phyloP scores from a whole-genome alignment of 1,284 basidiomycete species.

The Puccinia polysora region DNA sequence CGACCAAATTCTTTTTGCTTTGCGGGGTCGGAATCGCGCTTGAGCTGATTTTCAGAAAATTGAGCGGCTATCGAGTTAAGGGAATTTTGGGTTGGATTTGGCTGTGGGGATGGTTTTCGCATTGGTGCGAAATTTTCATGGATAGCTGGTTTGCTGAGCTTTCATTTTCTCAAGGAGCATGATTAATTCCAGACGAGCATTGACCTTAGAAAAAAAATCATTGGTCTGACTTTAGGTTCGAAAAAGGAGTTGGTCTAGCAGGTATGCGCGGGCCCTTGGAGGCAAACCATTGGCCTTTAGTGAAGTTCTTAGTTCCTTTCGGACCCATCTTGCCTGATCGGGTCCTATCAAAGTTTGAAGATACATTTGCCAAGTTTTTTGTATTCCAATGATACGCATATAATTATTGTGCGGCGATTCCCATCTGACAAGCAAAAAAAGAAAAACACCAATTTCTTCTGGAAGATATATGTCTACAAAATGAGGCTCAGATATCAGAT shows the following conservation, averaged over 20 bases:
- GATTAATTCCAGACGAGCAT: not conserved
- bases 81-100: constrained; percentile 23
- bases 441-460: no score
- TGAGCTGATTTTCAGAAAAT: constrained; percentile 19
- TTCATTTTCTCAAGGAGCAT: not conserved
- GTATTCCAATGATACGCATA: no score
- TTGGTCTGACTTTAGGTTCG: no score
- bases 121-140: constrained; percentile 14
- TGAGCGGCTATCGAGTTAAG: constrained; percentile 13
- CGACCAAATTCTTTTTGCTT: constrained; percentile 26
- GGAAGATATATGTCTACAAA: no score
- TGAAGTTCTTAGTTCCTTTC: constrained; percentile 25
- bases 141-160: constrained; percentile 24
- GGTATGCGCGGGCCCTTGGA: constrained; percentile 11
- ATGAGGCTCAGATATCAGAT: no score
- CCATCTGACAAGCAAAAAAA: no score
- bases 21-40: constrained; percentile 26
- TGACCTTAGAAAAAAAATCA: not conserved
- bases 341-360: constrained; percentile 3
- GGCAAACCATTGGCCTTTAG: constrained; percentile 25
- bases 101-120: constrained; percentile 11
- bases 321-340: constrained; percentile 34
- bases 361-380: not conserved
- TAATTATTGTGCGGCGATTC: no score
- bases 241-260: constrained; percentile 16